Base-by-base conservation (phyloP, 2,329 filamentous ascomycete species). In the Penicillium sp. region DNA sequence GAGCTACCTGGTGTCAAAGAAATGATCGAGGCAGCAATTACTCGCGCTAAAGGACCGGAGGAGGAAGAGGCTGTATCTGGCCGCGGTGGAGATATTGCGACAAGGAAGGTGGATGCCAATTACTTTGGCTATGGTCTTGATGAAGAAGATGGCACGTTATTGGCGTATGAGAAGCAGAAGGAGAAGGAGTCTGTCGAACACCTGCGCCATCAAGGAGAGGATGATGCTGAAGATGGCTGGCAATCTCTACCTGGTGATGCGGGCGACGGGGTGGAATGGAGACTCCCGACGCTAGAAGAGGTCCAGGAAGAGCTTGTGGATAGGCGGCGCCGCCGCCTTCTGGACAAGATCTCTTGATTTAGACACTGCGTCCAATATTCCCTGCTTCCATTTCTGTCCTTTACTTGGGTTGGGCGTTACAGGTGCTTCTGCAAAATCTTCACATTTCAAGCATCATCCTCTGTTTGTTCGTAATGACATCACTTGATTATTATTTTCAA, bases 1-100 rank as follows among this genome's bases (percentile, higher is more conserved):
- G 94, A 97, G 62, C 75, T 99, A 33, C 94, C 94, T 0, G 94
- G 94, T 48, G 94, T 99, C 6, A 97, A 97, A 75, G 94, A 99
- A 78, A 79, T 99, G 72, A 96, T 97, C 69, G 92, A 96, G 67
- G 88, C 89, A 0, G 88, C 90, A 0, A 81, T 81, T 47, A 78
- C 80, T 61, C 82, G 80, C 57, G 79, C 81, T 57, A 82, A 86
- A 57, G 87, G 86, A 67, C 83, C 86, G 2, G 75, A 85, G 9
- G 88, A 90, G 68, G 82, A 83, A 64, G 84, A 85, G 48, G 89
- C 91, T 64, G 77, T 87, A 58, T 69, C 71, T 40, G 72, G 71
- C 31, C 67, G 72, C 25, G 70, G 67, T 35, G 72, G 72, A 33
- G 75, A 77, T 48, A 73, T 79, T 60, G 72, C 76, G 58, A 75